These are phyloP conservation scores for Metschnikowia shivogae DNA, from an alignment of 805 yeast genomes.

Conservation along the genomic window DNA sequence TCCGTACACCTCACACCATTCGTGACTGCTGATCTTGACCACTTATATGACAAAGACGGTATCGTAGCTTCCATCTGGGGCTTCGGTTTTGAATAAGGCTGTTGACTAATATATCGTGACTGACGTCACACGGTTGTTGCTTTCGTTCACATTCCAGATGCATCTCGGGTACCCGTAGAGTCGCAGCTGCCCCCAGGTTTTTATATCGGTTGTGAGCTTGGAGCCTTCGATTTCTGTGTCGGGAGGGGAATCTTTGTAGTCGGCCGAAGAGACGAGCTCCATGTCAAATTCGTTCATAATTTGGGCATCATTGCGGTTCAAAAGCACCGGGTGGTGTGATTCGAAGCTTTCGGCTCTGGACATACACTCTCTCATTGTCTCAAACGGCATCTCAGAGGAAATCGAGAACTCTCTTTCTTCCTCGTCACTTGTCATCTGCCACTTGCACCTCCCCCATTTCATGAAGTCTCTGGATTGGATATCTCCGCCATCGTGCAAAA, in stretches of 20 bases:
- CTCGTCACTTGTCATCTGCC: constrained; percentile 28
- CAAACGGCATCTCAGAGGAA: constrained; percentile 30
- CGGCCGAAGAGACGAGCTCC: constrained; percentile 27
- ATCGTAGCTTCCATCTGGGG: no score
- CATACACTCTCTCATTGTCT: constrained; percentile 1
- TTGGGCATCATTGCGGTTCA: constrained; percentile 39
- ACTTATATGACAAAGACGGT: no score
- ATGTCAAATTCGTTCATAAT: constrained; percentile 32
- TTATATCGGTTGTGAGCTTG: constrained; percentile 16
- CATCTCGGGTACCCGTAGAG: constrained; percentile 37
- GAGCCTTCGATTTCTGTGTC: constrained; percentile 10
- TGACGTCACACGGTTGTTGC: constrained; percentile 32
- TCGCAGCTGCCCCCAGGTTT: constrained; percentile 42
- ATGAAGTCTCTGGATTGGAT: constrained; percentile 51
- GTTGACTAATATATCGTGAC: constrained; percentile 31
- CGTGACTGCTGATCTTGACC: no score
- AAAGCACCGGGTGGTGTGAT: constrained; percentile 27
- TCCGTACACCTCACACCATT: not conserved
- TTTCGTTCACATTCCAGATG: constrained; percentile 42
- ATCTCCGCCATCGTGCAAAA: constrained; percentile 48
- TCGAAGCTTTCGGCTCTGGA: constrained; percentile 19
- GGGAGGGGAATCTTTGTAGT: constrained; percentile 5
- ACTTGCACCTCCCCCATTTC: constrained; percentile 49
- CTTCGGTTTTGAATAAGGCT: no score
- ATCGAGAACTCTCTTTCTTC: constrained; percentile 9